phyloP scores from a whole-genome alignment of 768 basidiomycete genomes.

The Psilocybe azurescens region DNA sequence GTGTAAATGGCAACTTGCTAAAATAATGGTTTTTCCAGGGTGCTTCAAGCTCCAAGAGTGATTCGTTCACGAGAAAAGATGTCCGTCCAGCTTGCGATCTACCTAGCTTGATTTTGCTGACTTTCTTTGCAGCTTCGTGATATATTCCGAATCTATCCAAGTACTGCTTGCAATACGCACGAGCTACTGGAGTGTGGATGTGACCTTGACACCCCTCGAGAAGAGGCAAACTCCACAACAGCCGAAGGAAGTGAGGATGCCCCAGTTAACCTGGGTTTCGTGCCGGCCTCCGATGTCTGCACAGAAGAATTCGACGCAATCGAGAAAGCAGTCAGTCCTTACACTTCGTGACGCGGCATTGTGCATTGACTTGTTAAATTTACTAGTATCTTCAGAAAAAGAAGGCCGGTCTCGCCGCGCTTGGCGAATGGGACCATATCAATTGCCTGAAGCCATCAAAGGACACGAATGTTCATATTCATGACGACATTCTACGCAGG shows the following conservation, averaged over 20 bases:
- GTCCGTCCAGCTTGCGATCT: conserved; percentile 45
- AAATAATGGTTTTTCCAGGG: conserved; percentile 30
- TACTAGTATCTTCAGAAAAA: conserved; percentile 70
- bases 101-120: not conserved
- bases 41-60: conserved; percentile 61
- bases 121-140: conserved; percentile 72
- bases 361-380: conserved; percentile 11
- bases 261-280: conserved; percentile 52
- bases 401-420: conserved; percentile 67
- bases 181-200: conserved; percentile 88
- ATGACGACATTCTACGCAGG: conserved; percentile 67
- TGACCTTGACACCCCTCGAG: conserved; percentile 30
- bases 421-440: conserved; percentile 87
- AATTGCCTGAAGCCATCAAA: conserved; percentile 62
- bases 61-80: conserved; percentile 88
- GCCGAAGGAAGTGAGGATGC: conserved; percentile 30
- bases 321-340: conserved; percentile 55
- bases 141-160: conserved; percentile 85
- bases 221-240: not conserved
- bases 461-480: conserved; percentile 51
- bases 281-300: conserved; percentile 68
- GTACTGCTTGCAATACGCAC: conserved; percentile 89
- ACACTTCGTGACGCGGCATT: not conserved
- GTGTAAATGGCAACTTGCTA: not conserved
- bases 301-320: conserved; percentile 45